phyloP scores from a whole-genome alignment of 495 filamentous ascomycete species.

The Aspergillus saccharolyticus region DNA sequence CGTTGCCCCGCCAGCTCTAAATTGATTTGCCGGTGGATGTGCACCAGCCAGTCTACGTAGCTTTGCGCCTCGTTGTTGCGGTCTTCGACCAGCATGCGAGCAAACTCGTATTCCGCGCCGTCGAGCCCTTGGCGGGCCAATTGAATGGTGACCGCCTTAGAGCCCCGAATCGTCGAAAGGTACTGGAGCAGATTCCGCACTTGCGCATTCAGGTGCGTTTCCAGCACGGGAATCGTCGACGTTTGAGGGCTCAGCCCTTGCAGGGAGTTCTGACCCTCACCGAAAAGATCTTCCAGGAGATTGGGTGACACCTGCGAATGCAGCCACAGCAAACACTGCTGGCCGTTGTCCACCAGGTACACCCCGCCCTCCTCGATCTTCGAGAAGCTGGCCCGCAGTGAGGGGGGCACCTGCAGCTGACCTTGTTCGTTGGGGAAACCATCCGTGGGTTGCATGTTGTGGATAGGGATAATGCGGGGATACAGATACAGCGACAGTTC shows the following conservation, averaged over 20 bases:
- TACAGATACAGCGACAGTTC: conserved; percentile 94
- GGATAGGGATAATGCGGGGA: conserved; percentile 84
- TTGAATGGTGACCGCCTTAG: conserved; percentile 84
- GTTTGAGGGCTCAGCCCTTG: conserved; percentile 72
- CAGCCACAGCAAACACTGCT: conserved; percentile 84
- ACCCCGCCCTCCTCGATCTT: conserved; percentile 90
- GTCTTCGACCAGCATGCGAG: conserved; percentile 84
- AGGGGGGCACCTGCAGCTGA: conserved; percentile 67
- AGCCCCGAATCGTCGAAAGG: conserved; percentile 71
- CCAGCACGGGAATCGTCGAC: conserved; percentile 64
- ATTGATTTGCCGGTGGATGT: conserved; percentile 87
- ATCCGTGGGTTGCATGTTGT: conserved; percentile 70
- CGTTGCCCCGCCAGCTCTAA: conserved; percentile 77
- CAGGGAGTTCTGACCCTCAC: conserved; percentile 65
- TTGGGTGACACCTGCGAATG: conserved; percentile 72
- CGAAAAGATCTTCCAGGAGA: conserved; percentile 86
- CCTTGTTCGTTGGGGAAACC: conserved; percentile 88
- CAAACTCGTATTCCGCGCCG: conserved; percentile 95
- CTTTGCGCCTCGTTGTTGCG: conserved; percentile 95
- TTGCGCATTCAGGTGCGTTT: conserved; percentile 93
- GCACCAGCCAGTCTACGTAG: conserved; percentile 98
- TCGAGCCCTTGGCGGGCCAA: conserved; percentile 90
- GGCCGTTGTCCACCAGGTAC: conserved; percentile 97
- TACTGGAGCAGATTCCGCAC: conserved; percentile 91
- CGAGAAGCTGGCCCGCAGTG: conserved; percentile 77